phyloP scores from a whole-genome alignment of 495 filamentous ascomycete species.

The Hypoxylon crocopeplum region DNA sequence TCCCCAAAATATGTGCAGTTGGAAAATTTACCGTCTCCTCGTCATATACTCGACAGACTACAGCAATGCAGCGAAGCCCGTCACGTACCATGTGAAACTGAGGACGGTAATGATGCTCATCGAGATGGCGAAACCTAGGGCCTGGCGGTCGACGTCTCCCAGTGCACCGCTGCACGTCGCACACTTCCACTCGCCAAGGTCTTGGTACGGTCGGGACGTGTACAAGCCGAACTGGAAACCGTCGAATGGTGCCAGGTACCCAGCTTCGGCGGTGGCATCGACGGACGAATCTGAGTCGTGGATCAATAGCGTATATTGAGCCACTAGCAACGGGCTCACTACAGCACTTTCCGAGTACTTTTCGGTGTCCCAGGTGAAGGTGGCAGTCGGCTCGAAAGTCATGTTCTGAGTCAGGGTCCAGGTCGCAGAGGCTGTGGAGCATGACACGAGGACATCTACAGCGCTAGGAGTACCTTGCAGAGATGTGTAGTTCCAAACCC shows the following conservation, averaged over 20 bases:
- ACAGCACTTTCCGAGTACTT: slow-evolving; percentile 69
- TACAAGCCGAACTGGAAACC: slow-evolving; percentile 86
- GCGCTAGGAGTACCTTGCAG: slow-evolving; percentile 76
- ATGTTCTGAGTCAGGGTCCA: slow-evolving; percentile 62
- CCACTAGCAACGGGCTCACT: slow-evolving; percentile 65
- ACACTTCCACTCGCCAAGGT: slow-evolving; percentile 64
- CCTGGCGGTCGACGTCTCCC: slow-evolving; percentile 67
- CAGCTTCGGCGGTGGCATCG: slow-evolving; percentile 68
- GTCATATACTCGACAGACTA: slow-evolving; percentile 34
- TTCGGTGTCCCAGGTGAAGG: slow-evolving; percentile 78
- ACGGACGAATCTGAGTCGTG: slow-evolving; percentile 72
- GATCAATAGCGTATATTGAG: slow-evolving; percentile 84
- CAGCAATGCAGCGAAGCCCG: slow-evolving; percentile 65
- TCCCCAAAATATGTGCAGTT: slow-evolving; percentile 30
- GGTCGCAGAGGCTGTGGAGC: slow-evolving; percentile 57
- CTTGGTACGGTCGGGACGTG: slow-evolving; percentile 66
- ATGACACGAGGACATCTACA: slow-evolving; percentile 82
- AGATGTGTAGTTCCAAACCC: slow-evolving; percentile 95
- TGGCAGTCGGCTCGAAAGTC: slow-evolving; percentile 52
- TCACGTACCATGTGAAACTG: slow-evolving; percentile 90
- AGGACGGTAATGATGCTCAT: slow-evolving; percentile 79
- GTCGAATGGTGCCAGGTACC: slow-evolving; percentile 71
- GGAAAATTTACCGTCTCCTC: slow-evolving; percentile 13
- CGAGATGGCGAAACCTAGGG: slow-evolving; percentile 72
- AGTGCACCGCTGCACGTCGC: slow-evolving; percentile 77